Percentiles rank a stretch among this genome's conserved stretches.
Evolutionary conservation across 1,139 yeast species (phyloP).

Genomic region (Sugiyamaella sp.): DNA sequence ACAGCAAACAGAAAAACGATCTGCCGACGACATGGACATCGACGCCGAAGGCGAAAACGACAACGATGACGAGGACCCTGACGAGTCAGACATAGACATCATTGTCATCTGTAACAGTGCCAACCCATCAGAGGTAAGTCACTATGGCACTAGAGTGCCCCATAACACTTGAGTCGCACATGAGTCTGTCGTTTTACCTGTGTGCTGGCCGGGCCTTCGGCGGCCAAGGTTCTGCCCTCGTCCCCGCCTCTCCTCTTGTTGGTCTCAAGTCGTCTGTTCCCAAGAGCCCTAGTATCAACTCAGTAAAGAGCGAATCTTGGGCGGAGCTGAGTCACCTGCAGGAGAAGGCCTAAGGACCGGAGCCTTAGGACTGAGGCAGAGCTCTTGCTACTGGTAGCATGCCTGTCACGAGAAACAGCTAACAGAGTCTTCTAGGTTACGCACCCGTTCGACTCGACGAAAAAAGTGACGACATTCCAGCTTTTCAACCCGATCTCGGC

Average conservation of each 20-base stretch:
- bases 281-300: no score
- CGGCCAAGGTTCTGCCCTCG: no score
- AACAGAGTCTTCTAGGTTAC: conserved; percentile 33
- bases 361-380: neutral
- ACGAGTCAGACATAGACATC: conserved; percentile 44
- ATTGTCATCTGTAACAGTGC: conserved; percentile 79
- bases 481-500: conserved; percentile 87
- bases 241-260: no score
- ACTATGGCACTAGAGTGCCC: neutral
- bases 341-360: no score
- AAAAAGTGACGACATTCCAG: conserved; percentile 78
- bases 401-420: neutral
- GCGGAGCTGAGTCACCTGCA: no score
- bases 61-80: neutral
- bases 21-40: neutral
- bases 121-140: conserved; percentile 50
- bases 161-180: neutral
- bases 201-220: no score
- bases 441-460: conserved; percentile 63
- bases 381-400: neutral
- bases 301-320: no score
- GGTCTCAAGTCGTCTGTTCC: no score
- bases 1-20: conserved; percentile 10
- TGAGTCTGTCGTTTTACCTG: no score
- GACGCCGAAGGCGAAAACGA: no score